A percentile compares a stretch with the other conserved stretches of the same genome.
Conservation (phyloP, 441 rosid species). For the Pelargonium australe region DNA sequence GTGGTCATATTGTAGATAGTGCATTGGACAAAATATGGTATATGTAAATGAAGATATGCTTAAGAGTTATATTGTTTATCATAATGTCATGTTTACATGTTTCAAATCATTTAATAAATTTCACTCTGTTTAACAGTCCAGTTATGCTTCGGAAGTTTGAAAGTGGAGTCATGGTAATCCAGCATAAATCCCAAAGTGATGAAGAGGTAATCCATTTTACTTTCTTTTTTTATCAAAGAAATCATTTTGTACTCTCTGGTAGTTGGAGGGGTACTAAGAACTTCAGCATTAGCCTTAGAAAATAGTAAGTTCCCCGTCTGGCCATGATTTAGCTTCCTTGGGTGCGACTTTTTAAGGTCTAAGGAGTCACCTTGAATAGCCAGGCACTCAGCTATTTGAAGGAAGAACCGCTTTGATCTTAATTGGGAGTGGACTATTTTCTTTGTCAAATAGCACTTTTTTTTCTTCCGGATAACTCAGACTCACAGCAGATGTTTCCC, state of each 20-base stretch:
- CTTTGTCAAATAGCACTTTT: not conserved
- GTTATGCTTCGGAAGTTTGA: slow-evolving; percentile 96
- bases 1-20: slow-evolving; percentile 7
- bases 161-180: slow-evolving; percentile 92
- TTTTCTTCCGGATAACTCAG: not conserved
- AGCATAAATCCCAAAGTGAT: slow-evolving; percentile 81
- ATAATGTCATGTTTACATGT: slow-evolving; percentile 3
- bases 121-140: slow-evolving; percentile 51
- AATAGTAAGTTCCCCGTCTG: not conserved
- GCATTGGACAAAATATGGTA: not conserved
- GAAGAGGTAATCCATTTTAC: slow-evolving; percentile 57
- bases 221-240: slow-evolving; percentile 14
- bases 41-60: not conserved
- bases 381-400: not conserved
- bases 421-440: not conserved
- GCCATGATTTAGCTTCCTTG: too few species aligned
- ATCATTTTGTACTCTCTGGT: slow-evolving; percentile 10
- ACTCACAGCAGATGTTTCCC: not conserved
- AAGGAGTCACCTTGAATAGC: not conserved
- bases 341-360: not conserved
- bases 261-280: not conserved
- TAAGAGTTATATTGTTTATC: not conserved
- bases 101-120: slow-evolving; percentile 15
- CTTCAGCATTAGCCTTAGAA: not conserved
- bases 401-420: not conserved